These are phyloP conservation scores for Fraxinus angustifolia DNA, from an alignment of 305 asterid species.

Conservation along the genomic window DNA sequence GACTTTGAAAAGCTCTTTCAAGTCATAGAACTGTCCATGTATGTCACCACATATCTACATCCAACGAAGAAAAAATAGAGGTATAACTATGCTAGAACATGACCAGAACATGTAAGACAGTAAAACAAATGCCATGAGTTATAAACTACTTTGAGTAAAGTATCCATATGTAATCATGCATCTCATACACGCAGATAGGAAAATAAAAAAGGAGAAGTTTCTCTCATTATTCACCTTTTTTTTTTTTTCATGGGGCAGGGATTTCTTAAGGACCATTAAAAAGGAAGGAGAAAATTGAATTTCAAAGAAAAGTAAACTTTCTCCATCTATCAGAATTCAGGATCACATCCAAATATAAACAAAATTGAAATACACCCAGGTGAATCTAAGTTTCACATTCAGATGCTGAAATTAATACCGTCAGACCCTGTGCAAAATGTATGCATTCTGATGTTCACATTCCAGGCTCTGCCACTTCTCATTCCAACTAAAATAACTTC, in stretches of 20 bases:
- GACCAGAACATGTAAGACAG: slow-evolving; percentile 6
- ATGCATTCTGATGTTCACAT: background rate
- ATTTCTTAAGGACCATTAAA: background rate
- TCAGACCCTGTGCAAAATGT: background rate
- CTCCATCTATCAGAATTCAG: background rate
- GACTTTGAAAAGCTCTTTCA: slow-evolving; percentile 95
- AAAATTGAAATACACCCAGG: background rate
- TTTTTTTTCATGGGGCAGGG: background rate
- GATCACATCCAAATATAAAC: background rate
- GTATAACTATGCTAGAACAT: background rate
- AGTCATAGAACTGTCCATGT: slow-evolving; percentile 97
- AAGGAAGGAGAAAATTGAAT: background rate
- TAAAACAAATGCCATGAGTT: background rate
- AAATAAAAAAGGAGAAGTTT: background rate
- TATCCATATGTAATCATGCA: background rate
- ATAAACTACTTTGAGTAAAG: background rate
- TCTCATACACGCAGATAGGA: background rate
- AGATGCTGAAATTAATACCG: background rate
- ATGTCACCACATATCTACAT: slow-evolving; percentile 96
- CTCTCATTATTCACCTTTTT: background rate
- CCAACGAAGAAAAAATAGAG: slow-evolving; percentile 21
- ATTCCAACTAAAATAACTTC: background rate
- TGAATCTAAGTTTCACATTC: background rate
- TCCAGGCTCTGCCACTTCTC: background rate
- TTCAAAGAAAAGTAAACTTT: background rate